Percentiles rank a stretch among this genome's conserved stretches.
Conservation (phyloP, 306 rosid species). For the Castanea mollissima region DNA sequence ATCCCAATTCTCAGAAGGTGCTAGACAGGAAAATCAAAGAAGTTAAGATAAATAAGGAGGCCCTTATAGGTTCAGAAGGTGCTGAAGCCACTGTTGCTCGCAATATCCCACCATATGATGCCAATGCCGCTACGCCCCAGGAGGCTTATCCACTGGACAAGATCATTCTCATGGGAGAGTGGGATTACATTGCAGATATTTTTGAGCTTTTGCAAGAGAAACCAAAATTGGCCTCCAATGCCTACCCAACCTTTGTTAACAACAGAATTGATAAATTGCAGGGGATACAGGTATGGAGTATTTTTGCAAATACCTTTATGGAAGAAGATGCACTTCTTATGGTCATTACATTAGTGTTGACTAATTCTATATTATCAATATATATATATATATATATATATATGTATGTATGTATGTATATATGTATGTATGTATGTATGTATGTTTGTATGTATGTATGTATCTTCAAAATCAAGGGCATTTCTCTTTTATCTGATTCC, state of each 20-base stretch:
- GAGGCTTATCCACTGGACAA: slow-evolving; percentile 72
- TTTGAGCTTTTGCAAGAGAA: slow-evolving; percentile 34
- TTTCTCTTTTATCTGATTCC: neutral
- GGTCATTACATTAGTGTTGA: neutral
- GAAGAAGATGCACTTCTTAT: neutral
- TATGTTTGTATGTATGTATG: neutral
- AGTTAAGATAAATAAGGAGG: slow-evolving; percentile 48
- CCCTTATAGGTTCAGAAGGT: slow-evolving; percentile 34
- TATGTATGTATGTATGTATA: neutral
- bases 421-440: too few species aligned
- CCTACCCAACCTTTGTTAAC: slow-evolving; percentile 63
- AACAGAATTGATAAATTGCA: slow-evolving; percentile 51
- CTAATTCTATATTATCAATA: neutral
- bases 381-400: neutral
- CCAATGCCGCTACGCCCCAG: slow-evolving; percentile 66
- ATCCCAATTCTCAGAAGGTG: slow-evolving; percentile 49
- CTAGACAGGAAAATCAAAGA: slow-evolving; percentile 56
- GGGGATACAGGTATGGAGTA: slow-evolving; percentile 49
- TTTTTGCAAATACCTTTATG: neutral
- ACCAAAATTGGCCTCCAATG: slow-evolving; percentile 31
- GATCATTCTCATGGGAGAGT: slow-evolving; percentile 71
- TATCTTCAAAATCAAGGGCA: neutral
- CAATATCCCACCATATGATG: slow-evolving; percentile 68
- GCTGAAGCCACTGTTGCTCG: slow-evolving; percentile 45
- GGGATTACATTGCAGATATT: slow-evolving; percentile 70